These are phyloP conservation scores for Alternaria triticimaculans DNA, from an alignment of 2,329 filamentous ascomycete species.

Conservation along the genomic window DNA sequence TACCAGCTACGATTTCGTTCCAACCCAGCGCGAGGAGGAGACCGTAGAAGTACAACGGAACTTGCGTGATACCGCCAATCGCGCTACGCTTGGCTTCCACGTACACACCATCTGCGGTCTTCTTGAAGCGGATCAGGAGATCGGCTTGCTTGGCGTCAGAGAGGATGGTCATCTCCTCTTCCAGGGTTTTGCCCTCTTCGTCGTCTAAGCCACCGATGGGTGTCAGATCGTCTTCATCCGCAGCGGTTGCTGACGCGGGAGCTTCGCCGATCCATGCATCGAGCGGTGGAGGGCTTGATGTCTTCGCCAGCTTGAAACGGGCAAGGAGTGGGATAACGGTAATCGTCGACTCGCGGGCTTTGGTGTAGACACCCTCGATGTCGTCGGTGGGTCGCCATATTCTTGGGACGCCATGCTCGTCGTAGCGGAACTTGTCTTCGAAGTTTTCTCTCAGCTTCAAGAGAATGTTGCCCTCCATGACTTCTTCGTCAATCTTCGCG, in stretches of 20 bases:
- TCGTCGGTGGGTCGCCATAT: conserved; percentile 98
- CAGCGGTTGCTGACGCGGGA: conserved; percentile 74
- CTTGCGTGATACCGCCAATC: conserved; percentile 91
- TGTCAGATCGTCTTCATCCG: conserved; percentile 86
- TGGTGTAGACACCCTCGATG: conserved; percentile 94
- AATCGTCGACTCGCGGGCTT: conserved; percentile 89
- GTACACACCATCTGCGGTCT: conserved; percentile 96
- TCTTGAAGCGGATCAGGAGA: conserved; percentile 93
- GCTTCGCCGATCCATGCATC: conserved; percentile 81
- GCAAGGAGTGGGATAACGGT: conserved; percentile 88
- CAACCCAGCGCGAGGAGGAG: conserved; percentile 90
- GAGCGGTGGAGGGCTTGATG: conserved; percentile 79
- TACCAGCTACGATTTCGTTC: conserved; percentile 96
- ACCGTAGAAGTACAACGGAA: conserved; percentile 94
- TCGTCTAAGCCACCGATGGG: conserved; percentile 95
- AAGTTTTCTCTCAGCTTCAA: conserved; percentile 98
- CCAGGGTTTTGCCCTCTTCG: conserved; percentile 89
- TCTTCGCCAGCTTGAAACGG: conserved; percentile 78
- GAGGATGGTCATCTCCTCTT: conserved; percentile 96
- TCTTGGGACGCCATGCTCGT: conserved; percentile 89
- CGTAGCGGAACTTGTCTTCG: conserved; percentile 98
- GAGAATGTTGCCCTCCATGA: conserved; percentile 95
- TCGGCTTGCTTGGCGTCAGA: conserved; percentile 90
- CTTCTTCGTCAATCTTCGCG: conserved; percentile 93
- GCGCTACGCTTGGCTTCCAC: conserved; percentile 97